Percentiles rank a stretch among this genome's conserved stretches.
These are phyloP conservation scores for Juglanconis oblonga DNA, from an alignment of 2,329 filamentous ascomycete genomes.

Conservation along the genomic window DNA sequence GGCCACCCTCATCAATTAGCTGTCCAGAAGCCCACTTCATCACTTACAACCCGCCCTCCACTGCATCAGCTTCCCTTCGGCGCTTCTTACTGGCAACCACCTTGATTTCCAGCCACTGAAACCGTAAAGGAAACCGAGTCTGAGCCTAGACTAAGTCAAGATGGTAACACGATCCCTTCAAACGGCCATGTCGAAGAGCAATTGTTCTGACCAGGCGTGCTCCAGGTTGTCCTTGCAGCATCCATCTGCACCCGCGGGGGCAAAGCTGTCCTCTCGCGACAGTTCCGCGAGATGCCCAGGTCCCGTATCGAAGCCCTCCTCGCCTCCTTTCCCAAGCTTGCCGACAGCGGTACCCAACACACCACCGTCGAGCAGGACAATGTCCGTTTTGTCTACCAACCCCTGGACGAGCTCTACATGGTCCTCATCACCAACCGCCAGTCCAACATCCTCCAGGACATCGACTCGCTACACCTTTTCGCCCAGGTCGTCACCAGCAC, in stretches of 20 bases:
- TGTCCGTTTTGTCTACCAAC: slow-evolving; percentile 98
- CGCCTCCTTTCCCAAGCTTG: slow-evolving; percentile 95
- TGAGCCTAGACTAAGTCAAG: slow-evolving; percentile 23
- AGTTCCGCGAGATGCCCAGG: slow-evolving; percentile 96
- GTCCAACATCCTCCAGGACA: slow-evolving; percentile 98
- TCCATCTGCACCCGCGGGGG: slow-evolving; percentile 98
- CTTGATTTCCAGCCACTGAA: slow-evolving; percentile 1
- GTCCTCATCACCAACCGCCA: slow-evolving; percentile 99
- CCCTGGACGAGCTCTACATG: slow-evolving; percentile 98
- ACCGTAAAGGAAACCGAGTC: neutral
- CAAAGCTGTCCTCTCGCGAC: slow-evolving; percentile 95
- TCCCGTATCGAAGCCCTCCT: slow-evolving; percentile 95
- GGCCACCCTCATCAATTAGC: neutral
- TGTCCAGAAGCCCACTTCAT: neutral
- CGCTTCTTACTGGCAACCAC: neutral
- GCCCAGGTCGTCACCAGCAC: slow-evolving; percentile 95
- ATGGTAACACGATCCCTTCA: slow-evolving; percentile 33
- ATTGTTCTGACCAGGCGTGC: slow-evolving; percentile 9
- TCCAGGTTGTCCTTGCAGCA: slow-evolving; percentile 92
- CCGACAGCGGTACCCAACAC: slow-evolving; percentile 93
- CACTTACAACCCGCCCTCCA: slow-evolving; percentile 10
- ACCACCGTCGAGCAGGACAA: slow-evolving; percentile 99
- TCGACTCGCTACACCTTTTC: slow-evolving; percentile 96
- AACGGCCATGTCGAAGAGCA: neutral
- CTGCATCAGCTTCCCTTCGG: slow-evolving; percentile 3